Conservation (phyloP, 2,329 filamentous ascomycete species). For the Botrytis hyacinthi region DNA sequence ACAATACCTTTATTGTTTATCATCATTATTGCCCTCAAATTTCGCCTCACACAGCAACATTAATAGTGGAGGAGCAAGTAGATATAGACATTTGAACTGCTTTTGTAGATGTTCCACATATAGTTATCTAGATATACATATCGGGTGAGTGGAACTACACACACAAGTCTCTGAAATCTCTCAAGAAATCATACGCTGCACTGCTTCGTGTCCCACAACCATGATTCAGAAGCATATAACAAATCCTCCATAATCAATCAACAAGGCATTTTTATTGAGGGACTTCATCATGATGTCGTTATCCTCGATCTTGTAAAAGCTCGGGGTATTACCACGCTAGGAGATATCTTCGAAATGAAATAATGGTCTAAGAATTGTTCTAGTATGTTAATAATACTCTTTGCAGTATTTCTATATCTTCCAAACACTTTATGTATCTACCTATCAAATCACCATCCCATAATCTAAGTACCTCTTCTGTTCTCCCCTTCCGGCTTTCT, state of each 20-base stretch:
- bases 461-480: neutral
- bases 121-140: neutral
- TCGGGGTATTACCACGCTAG: neutral
- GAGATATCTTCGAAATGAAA: too few relatives aligned
- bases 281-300: neutral
- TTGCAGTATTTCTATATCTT: neutral
- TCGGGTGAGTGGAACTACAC: neutral
- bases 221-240: neutral
- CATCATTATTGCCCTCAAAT: too few relatives aligned
- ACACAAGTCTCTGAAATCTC: neutral
- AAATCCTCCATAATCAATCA: neutral
- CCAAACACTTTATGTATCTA: neutral
- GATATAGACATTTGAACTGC: neutral
- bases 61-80: neutral
- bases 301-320: neutral
- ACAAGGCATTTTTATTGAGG: neutral
- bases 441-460: neutral
- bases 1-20: neutral
- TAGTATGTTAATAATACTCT: too few relatives aligned
- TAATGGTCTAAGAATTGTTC: too few relatives aligned
- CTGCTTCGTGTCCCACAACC: neutral
- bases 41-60: neutral
- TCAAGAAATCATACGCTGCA: neutral
- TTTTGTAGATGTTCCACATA: neutral
- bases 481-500: neutral